A percentile compares a stretch with the other conserved stretches of the same genome.
Conservation (phyloP, 2,329 filamentous ascomycete species). For the Talaromyces sp. region DNA sequence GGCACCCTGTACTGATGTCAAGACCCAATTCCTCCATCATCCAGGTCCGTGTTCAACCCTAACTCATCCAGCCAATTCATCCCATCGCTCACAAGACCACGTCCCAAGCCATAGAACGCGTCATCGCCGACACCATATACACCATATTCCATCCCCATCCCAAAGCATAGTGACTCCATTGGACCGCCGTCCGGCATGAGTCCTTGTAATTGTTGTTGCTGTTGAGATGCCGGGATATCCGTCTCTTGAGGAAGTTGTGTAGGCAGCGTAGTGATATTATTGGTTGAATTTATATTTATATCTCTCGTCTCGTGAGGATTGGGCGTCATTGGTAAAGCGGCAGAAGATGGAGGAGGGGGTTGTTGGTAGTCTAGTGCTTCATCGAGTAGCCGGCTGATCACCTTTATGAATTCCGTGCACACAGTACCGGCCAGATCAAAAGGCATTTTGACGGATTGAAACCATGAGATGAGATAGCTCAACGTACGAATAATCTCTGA, state of each 20-base stretch:
- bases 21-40: conserved; percentile 5
- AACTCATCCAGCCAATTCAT: conserved; percentile 17
- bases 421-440: conserved; percentile 16
- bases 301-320: neutral
- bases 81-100: conserved; percentile 9
- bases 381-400: conserved; percentile 25
- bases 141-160: conserved; percentile 11
- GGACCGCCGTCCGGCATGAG: conserved; percentile 2
- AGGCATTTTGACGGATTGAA: conserved; percentile 21
- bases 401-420: conserved; percentile 25
- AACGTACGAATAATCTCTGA: conserved; percentile 27
- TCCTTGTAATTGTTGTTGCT: neutral
- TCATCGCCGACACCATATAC: conserved; percentile 6
- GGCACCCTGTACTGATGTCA: neutral
- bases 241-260: neutral
- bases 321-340: neutral
- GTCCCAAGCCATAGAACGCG: conserved; percentile 9
- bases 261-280: neutral
- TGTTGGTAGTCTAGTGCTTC: conserved; percentile 28
- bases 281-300: neutral
- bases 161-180: conserved; percentile 13
- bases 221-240: neutral
- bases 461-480: conserved; percentile 25
- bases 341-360: neutral
- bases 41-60: conserved; percentile 9